Evolutionary conservation across 441 rosid species (phyloP), one percentile per base, ranked within the genome.

Genomic region (Euphorbia schlechtendalii): DNA sequence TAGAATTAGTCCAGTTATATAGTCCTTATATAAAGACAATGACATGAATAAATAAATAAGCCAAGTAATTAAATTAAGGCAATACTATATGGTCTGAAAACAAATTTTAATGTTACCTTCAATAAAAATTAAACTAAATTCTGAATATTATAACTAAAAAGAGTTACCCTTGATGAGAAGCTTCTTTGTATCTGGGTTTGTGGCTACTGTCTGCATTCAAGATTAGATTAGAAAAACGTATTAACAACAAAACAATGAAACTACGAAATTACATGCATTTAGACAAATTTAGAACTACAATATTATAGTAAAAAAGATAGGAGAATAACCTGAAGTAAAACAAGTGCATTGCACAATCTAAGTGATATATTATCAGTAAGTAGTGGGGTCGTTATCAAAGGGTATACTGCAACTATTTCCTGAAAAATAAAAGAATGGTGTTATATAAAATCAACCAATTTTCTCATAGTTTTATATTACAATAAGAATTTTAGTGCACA

Each of bases 351-450:
- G 69, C 92, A 85, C 63, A 86, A 97, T 69, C 89, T 82, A 73
- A 76, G 84, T 14, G 94, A 84, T 61, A 77, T 87, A 28, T 85
- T 84, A n/a, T 92, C 91, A 46, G 89, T 80, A 57, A 92, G 77
- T 70, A 70, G 81, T 15, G 96, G 93, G 24, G 93, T 85, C 34
- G 86, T 70, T 27, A 92, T 83, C 65, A 81, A 86, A 70, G 76
- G 84, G 74, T 88, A 92, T 68, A 83, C 87, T 55, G 90, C 83
- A 65, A 84, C 85, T 45, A 92, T 83, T 81, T 88, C 98, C 98
- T 90, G 89, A 67, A 68, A 69, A 43, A 38, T 38, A 3, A n/a
- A 63, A 25, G 46, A 21, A 22, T 0, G 8, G 15, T 20, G 1
- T 17, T 17, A 18, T 53, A n/a, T 13, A 30, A 54, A 61, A 11